These are phyloP conservation scores for Otatea glauca DNA, from an alignment of 176 grass and related monocot genomes.

Conservation along the genomic window DNA sequence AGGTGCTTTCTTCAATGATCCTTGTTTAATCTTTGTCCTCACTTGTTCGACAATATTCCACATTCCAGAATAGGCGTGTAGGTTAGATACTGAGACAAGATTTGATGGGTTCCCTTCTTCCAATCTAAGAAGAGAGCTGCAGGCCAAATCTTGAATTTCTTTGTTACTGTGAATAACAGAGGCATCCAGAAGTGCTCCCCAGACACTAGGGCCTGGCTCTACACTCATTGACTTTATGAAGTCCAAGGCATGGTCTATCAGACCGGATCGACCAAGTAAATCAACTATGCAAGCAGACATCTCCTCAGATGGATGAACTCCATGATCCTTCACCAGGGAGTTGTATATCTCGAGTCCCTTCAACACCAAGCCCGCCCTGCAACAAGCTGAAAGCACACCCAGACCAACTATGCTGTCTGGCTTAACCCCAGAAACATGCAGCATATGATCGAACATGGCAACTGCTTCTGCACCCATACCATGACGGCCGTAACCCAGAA, in stretches of 20 bases:
- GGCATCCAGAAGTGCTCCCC: constrained; percentile 72
- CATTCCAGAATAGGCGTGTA: constrained; percentile 62
- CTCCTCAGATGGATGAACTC: constrained; percentile 55
- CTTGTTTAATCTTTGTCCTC: constrained; percentile 61
- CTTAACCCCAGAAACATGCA: constrained; percentile 57
- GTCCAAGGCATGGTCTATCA: constrained; percentile 51
- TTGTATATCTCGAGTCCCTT: constrained; percentile 64
- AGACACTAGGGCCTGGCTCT: constrained; percentile 57
- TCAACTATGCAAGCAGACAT: constrained; percentile 74
- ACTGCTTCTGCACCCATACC: constrained; percentile 60
- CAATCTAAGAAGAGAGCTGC: constrained; percentile 56
- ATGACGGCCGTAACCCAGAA: constrained; percentile 65
- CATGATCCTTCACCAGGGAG: constrained; percentile 60
- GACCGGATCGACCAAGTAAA: constrained; percentile 61
- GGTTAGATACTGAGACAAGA: constrained; percentile 67
- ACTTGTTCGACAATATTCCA: constrained; percentile 70
- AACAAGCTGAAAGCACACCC: constrained; percentile 68
- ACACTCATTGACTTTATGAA: constrained; percentile 66
- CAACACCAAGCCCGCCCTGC: constrained; percentile 48
- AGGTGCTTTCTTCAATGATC: constrained; percentile 51
- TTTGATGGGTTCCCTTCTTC: constrained; percentile 54
- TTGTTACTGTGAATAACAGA: constrained; percentile 58
- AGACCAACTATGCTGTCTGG: constrained; percentile 59
- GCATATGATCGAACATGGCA: constrained; percentile 66
- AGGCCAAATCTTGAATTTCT: constrained; percentile 62